Base-by-base conservation (phyloP, 2,329 filamentous ascomycete genomes). In the Claviceps sorghi region DNA sequence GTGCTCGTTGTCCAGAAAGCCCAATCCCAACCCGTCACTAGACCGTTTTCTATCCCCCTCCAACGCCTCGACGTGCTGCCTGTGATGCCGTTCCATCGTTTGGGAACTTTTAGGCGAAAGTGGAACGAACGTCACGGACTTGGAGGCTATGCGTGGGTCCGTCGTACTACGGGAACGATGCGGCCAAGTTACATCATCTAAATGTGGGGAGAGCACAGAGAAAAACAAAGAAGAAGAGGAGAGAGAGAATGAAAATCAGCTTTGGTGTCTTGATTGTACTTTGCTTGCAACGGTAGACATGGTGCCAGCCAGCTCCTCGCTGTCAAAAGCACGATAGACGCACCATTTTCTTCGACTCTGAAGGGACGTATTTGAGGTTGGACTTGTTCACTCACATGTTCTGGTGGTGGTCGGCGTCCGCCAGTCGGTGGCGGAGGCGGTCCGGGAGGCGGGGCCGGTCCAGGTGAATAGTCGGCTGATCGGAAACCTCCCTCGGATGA, bases 101-200 rank as follows among this genome's bases (percentile, higher is more conserved):
- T 62, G 67, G 0, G 70, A 70, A 17, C 73, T 76, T 50, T 72
- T 69, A 0, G 75, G 75, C 2, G 74, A 77, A 42, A 78, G 59
- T 0, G 75, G 74, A 2, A 70, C 67, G 52, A 76, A 78, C 1
- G 64, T 58, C 1, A 77, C 73, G 1, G 70, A 70, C 54, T 74
- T 74, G 22, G 65, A 54, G 11, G 56, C 54, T 17, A 41, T 32
- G 1, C 46, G 32, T n/a, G 47, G 44, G 9, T 45, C 49, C 9
- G 42, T 50, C 34, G 34, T 22, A 17, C 45, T 26, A n/a, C 48
- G 45, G 17, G 36, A 26, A 21, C 17, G 30, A 47, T 53, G 48
- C 29, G 50, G 43, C 11, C 48, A 42, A n/a, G 45, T 62, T 62
- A 70, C 10, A 59, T 55, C 56, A 62, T 63, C 68, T 70, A 38